Evolutionary conservation across 805 yeast genomes (phyloP), one percentile per base, ranked within the genome.

Genomic region (Sugiyamaella lignohabitans): DNA sequence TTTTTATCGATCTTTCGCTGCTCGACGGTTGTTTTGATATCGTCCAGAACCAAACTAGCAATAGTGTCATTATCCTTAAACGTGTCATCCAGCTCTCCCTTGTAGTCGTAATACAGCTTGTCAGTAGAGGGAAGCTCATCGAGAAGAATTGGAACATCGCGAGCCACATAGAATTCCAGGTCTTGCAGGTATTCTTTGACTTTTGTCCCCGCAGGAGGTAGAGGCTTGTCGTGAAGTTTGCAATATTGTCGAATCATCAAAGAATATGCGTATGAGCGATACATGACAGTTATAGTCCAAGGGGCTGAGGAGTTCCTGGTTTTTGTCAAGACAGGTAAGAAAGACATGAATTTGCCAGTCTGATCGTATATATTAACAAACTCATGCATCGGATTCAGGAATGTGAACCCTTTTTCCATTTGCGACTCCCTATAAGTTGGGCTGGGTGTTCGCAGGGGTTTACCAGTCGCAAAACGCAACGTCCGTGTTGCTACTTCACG

Each of bases 251-350:
- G 10, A 11, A 38, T 20, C 6, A 38, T 5, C 14, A 38, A 14
- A 10, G 41, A 14, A 23, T 38, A 38, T 14, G 41, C 41, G 14
- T 19, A 38, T 11, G 41, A 38, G 10, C 41, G 20, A 38, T 38
- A 38, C 8, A 38, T 20, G 18, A 14, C n/a, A 5, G 18, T 18
- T 8, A 38, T 23, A 6, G 20, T 11, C 41, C 41, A 38, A 20
- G 41, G 22, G 5, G 6, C 10, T 27, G 11, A 8, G 14, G 32
- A 27, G 8, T 8, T 8, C 8, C 14, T 8, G 32, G 32, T 27
- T 27, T 27, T 14, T 8, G 8, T 14, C 11, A 27, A 14, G 8
- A 27, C 14, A 27, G 8, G 8, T 27, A 27, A 18, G 16, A 14
- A 23, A 8, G 23, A 14, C 11, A 19, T 23, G 18, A 38, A 18